phyloP scores from a whole-genome alignment of 2,329 filamentous ascomycete species.

The Zasmidium angulare region DNA sequence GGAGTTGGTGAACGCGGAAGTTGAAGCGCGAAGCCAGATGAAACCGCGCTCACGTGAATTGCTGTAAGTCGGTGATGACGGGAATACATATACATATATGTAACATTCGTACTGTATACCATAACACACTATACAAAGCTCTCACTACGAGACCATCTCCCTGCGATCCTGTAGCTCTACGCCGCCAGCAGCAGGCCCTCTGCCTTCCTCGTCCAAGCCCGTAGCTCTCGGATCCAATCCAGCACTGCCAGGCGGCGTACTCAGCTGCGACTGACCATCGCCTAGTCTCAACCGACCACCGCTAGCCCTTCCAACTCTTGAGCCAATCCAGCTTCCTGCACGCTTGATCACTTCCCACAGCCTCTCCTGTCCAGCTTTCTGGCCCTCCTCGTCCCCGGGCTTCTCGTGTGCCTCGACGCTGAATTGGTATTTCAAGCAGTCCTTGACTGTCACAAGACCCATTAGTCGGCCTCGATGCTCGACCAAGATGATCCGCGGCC shows the following conservation, averaged over 20 bases:
- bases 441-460: slow-evolving; percentile 92
- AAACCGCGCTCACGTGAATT: no score
- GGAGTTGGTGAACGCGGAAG: no score
- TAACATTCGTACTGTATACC: slow-evolving; percentile 1
- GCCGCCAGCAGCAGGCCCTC: slow-evolving; percentile 22
- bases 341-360: slow-evolving; percentile 54
- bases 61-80: no score
- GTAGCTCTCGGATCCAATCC: slow-evolving; percentile 5
- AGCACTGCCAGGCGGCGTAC: slow-evolving; percentile 6
- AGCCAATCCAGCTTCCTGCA: slow-evolving; percentile 30
- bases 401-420: slow-evolving; percentile 87
- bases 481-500: slow-evolving; percentile 86
- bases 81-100: no score
- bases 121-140: neutral
- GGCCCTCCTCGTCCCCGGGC: slow-evolving; percentile 57
- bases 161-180: slow-evolving; percentile 42
- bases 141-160: slow-evolving; percentile 15
- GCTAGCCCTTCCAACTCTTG: slow-evolving; percentile 19
- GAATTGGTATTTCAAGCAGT: slow-evolving; percentile 96
- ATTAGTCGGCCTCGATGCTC: slow-evolving; percentile 82
- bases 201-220: slow-evolving; percentile 16
- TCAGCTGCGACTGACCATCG: slow-evolving; percentile 16
- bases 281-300: slow-evolving; percentile 25
- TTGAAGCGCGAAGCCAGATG: no score
- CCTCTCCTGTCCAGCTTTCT: slow-evolving; percentile 61